Evolutionary conservation across 2,329 filamentous ascomycete genomes (phyloP).

Genomic region (Pseudogymnoascus sp.): DNA sequence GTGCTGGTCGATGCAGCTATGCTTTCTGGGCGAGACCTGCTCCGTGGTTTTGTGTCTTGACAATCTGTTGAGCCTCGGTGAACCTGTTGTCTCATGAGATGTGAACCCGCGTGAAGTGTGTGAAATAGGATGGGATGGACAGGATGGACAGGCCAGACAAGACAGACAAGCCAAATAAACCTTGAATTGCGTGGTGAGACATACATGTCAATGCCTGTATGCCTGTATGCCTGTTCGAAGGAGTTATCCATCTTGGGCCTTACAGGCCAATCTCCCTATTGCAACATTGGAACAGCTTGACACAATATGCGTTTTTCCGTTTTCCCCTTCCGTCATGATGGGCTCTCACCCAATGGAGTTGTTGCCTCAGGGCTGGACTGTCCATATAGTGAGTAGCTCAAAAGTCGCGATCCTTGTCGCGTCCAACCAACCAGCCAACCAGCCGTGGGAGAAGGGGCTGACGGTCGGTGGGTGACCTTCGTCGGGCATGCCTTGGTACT

Average conservation of each 20-base stretch:
- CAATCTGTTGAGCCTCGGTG: constrained; percentile 2
- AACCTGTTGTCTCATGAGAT: not conserved
- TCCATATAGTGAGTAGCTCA: not conserved
- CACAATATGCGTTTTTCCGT: constrained; percentile 3
- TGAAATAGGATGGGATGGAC: not conserved
- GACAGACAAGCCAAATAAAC: not conserved
- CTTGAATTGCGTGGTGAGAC: constrained; percentile 8
- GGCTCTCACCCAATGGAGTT: constrained; percentile 6
- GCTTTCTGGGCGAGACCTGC: not conserved
- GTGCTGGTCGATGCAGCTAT: not conserved
- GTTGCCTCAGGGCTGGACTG: not conserved
- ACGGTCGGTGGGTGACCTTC: not conserved
- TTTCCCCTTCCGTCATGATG: not conserved
- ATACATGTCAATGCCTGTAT: constrained; percentile 6
- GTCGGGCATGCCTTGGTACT: not conserved
- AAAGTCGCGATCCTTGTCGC: not conserved
- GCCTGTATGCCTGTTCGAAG: not conserved
- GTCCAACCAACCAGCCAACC: not conserved
- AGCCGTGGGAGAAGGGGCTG: not conserved
- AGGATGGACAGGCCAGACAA: no score
- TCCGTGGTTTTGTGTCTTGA: not conserved
- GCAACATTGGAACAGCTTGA: constrained; percentile 7
- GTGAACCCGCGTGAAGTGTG: not conserved
- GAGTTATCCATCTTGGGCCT: not conserved
- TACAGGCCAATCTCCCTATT: not conserved